Base-by-base conservation (phyloP, 2,329 filamentous ascomycete genomes). In the Alternaria brassicicola region DNA sequence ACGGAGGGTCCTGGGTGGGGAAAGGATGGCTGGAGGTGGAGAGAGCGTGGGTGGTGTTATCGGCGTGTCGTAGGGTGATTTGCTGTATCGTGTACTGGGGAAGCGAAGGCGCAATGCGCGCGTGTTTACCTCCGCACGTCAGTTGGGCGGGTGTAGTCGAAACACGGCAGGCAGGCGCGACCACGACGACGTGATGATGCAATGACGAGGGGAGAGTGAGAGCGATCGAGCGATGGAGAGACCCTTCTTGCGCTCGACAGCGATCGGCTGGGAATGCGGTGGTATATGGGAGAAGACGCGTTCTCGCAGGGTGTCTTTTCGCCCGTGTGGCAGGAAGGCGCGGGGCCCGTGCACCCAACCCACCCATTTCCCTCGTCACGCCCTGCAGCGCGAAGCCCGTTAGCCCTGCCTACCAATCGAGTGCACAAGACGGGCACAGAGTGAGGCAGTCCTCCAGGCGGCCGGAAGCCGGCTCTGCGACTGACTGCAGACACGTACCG, bases 241-340 rank as follows among this genome's bases (percentile, higher is more conserved):
- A 68, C 63, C 61, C 65, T 68, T 72, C 49, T 56, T 52, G 62
- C 64, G 66, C 60, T 65, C 64, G 60, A 55, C 21, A 55, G 64
- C 63, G 66, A 70, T 69, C 68, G 66, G 62, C 62, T 62, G 66
- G 61, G 63, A 65, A 45, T 30, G 55, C 28, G 23, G 57, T 67
- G 70, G 66, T 62, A 65, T 61, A 67, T 64, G 64, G 61, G 58
- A 52, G 46, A 58, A 38, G 64, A 65, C 66, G 68, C 66, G 66
- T 57, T 61, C 67, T 67, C 64, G 66, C 68, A 55, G 42, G 55
- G 49, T 62, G 61, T 64, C 66, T 68, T 68, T 65, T 67, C 59
- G 62, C 49, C 57, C 59, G 62, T 63, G 57, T 56, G 50, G 60
- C 54, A 55, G 56, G 52, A 46, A 30, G 49, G 31, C 33, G 17